Conservation (phyloP, 2,329 filamentous ascomycete species). For the Nannizzia gypsea region DNA sequence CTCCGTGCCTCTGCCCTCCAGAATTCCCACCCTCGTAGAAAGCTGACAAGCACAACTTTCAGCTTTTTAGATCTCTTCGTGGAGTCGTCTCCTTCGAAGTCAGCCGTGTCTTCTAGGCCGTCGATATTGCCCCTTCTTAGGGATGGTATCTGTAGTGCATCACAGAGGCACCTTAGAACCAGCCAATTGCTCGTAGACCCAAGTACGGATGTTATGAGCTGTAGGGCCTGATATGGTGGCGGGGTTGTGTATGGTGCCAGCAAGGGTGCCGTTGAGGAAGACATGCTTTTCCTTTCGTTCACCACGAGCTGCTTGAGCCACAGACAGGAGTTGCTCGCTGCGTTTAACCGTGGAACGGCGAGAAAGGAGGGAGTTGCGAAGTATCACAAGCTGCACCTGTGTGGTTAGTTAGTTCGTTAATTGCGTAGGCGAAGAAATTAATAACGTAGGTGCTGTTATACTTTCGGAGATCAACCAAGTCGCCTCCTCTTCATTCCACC, state of each 20-base stretch:
- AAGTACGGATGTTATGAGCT: conserved; percentile 34
- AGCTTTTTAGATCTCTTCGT: conserved; percentile 11
- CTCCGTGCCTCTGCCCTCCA: conserved; percentile 62
- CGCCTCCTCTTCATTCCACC: neutral
- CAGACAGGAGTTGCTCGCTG: neutral
- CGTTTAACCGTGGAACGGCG: neutral
- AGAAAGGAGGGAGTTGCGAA: neutral
- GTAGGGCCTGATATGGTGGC: conserved; percentile 29
- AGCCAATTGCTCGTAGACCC: conserved; percentile 47
- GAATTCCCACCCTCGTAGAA: conserved; percentile 64
- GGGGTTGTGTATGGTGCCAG: conserved; percentile 20
- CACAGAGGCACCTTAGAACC: conserved; percentile 40
- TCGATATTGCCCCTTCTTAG: neutral
- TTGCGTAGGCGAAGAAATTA: too few species aligned
- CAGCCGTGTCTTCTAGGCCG: conserved; percentile 13
- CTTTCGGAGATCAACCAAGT: neutral
- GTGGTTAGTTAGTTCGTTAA: neutral
- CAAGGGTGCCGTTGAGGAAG: conserved; percentile 11
- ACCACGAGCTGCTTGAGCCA: neutral
- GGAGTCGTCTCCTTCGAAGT: conserved; percentile 3
- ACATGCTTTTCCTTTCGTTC: conserved; percentile 7
- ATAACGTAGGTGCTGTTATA: too few species aligned
- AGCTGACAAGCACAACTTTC: conserved; percentile 66
- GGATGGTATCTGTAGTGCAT: conserved; percentile 27
- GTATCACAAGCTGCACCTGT: neutral